A percentile compares a stretch with the other conserved stretches of the same genome.
Conservation (phyloP, 805 yeast species). For the Monosporozyma aerobia region DNA sequence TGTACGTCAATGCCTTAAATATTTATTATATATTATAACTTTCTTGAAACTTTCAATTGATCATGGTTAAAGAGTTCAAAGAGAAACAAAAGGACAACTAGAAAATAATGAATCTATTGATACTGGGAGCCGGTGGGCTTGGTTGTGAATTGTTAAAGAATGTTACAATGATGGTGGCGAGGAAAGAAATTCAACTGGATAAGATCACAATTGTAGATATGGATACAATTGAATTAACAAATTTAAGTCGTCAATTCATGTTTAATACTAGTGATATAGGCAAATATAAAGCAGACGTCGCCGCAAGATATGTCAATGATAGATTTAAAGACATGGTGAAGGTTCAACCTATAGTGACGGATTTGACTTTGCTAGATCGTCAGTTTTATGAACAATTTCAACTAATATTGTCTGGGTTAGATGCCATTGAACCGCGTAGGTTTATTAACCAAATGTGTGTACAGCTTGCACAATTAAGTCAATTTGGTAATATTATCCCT, state of each 20-base stretch:
- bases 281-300: slow-evolving; percentile 71
- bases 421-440: slow-evolving; percentile 80
- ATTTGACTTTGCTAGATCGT: slow-evolving; percentile 53
- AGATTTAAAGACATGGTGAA: slow-evolving; percentile 22
- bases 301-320: slow-evolving; percentile 47
- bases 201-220: slow-evolving; percentile 73
- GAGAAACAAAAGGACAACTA: neutral
- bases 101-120: slow-evolving; percentile 37
- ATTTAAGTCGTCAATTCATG: slow-evolving; percentile 83
- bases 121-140: slow-evolving; percentile 92
- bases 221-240: slow-evolving; percentile 87
- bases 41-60: neutral
- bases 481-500: slow-evolving; percentile 45
- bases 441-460: slow-evolving; percentile 75
- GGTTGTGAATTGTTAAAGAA: slow-evolving; percentile 87
- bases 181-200: slow-evolving; percentile 14
- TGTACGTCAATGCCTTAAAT: too few species aligned
- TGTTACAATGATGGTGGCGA: slow-evolving; percentile 47
- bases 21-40: neutral
- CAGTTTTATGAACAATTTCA: slow-evolving; percentile 61
- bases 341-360: slow-evolving; percentile 53
- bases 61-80: too few species aligned
- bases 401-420: slow-evolving; percentile 78
- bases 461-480: slow-evolving; percentile 47
- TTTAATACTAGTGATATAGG: slow-evolving; percentile 78